phyloP scores from a whole-genome alignment of 495 filamentous ascomycete genomes.

The Cenococcum geophilum region DNA sequence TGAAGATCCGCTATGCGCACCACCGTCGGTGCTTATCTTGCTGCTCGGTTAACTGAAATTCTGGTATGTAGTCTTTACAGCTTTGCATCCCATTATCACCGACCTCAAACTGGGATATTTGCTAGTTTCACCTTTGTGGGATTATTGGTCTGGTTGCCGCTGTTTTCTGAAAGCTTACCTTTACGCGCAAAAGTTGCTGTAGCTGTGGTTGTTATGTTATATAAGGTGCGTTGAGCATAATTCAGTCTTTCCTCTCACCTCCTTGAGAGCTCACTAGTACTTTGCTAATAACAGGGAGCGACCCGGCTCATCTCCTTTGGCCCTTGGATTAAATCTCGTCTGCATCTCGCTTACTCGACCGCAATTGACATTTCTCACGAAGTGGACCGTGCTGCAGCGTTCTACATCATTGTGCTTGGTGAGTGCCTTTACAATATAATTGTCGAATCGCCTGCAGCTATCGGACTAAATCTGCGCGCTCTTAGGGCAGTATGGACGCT shows the following conservation, averaged over 20 bases:
- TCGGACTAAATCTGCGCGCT: conserved; percentile 39
- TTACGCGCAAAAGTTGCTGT: conserved; percentile 40
- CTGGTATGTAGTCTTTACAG: conserved; percentile 30
- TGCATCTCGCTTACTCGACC: conserved; percentile 39
- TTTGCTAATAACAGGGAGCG: conserved; percentile 7
- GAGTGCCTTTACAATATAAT: conserved; percentile 46
- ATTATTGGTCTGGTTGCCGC: conserved; percentile 40
- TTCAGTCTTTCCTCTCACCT: background rate
- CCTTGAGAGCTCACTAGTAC: background rate
- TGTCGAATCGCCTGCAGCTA: conserved; percentile 38
- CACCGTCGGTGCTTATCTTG: conserved; percentile 42
- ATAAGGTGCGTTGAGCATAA: conserved; percentile 21
- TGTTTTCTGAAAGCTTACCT: conserved; percentile 39
- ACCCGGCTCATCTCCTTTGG: conserved; percentile 39
- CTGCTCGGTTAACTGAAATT: conserved; percentile 27
- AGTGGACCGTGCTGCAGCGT: conserved; percentile 45
- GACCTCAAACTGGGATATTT: conserved; percentile 39
- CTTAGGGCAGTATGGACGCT: conserved; percentile 43
- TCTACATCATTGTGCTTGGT: conserved; percentile 48
- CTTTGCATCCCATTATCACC: conserved; percentile 40
- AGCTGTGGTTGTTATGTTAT: conserved; percentile 38
- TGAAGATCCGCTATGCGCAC: conserved; percentile 41
- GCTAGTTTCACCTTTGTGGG: conserved; percentile 32
- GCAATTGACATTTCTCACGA: conserved; percentile 46
- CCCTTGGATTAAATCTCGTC: conserved; percentile 36